These are phyloP conservation scores for Heterobasidion irregulare DNA, from an alignment of 1,284 basidiomycete genomes.

Conservation along the genomic window DNA sequence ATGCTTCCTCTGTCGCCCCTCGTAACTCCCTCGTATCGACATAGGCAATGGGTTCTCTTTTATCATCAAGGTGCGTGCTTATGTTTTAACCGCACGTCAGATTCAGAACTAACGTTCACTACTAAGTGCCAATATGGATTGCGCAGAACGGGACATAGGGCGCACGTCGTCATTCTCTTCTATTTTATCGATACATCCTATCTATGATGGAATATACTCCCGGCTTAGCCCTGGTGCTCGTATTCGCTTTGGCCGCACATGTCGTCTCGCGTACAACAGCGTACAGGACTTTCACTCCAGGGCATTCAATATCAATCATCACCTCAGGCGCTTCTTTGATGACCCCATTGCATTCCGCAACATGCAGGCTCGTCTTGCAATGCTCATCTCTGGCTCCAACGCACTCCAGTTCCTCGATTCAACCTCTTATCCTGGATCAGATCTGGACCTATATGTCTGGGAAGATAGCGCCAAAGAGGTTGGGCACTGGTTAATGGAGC, in stretches of 20 bases:
- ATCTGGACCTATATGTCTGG: conserved; percentile 39
- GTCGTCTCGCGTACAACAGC: neutral
- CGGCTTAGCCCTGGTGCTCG: neutral
- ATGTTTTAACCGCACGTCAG: too few relatives aligned
- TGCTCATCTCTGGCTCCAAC: conserved; percentile 42
- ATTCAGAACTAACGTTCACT: too few relatives aligned
- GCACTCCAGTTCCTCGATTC: conserved; percentile 42
- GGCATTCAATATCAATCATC: conserved; percentile 18
- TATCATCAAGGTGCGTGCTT: too few relatives aligned
- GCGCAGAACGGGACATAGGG: too few relatives aligned
- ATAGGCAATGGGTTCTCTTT: too few relatives aligned
- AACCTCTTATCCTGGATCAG: conserved; percentile 31
- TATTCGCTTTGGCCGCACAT: neutral
- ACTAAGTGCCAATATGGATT: too few relatives aligned
- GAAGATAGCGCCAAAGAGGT: conserved; percentile 10
- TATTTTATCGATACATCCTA: neutral
- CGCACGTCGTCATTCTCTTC: too few relatives aligned
- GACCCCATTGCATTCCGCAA: conserved; percentile 29
- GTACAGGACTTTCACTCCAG: neutral
- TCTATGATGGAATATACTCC: neutral
- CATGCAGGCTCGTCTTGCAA: conserved; percentile 32
- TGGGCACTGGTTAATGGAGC: conserved; percentile 5
- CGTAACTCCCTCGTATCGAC: too few relatives aligned
- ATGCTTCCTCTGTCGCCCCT: too few relatives aligned
- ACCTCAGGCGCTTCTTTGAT: conserved; percentile 17